Evolutionary conservation across 768 basidiomycete genomes (phyloP), one percentile per base, ranked within the genome.

Genomic region (Hydnum rufescens): DNA sequence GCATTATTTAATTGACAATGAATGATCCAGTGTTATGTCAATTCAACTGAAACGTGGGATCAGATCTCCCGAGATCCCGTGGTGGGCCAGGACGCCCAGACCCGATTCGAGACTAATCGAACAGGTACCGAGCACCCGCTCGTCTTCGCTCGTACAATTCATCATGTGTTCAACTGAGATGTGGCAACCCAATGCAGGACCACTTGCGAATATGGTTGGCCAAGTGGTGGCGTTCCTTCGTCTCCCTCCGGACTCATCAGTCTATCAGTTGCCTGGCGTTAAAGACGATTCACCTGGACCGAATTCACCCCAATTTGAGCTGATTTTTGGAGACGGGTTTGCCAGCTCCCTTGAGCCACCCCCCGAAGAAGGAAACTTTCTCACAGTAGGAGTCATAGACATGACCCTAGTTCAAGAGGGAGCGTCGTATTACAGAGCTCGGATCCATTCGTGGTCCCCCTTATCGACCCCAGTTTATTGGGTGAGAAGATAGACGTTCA

Each of bases 351-450:
- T 8, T 28, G 36, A 13, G 13, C 26, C 44, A 16, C 44, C 16
- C 8, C 8, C 44, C 25, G 34, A 54, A 18, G 6, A 32, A 3
- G 51, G 31, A 4, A 39, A 4, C 13, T 50, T 25, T 4, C 34
- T 51, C 25, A 54, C 30, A 3, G 28, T 36, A 23, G 25, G 26
- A 3, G 19, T 49, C 4, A 4, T 29, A 1, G 18, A 22, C 31
- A n/a, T 54, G 34, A 18, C n/a, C 51, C 51, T 18, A 51, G 32
- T 1, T 32, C 48, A 34, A 31, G 26, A 13, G 53, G 51, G 18
- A 26, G 22, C 1, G 48, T 51, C 2, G 51, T 26, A 1, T 25
- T 54, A 19, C 49, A 32, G 22, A 32, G 30, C 22, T 32, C 28
- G 3, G 49, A 54, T 26, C 53, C 50, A 1, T 51, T 49, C 19